phyloP scores from a whole-genome alignment of 805 yeast species.

The Ogataea wickerhamii region DNA sequence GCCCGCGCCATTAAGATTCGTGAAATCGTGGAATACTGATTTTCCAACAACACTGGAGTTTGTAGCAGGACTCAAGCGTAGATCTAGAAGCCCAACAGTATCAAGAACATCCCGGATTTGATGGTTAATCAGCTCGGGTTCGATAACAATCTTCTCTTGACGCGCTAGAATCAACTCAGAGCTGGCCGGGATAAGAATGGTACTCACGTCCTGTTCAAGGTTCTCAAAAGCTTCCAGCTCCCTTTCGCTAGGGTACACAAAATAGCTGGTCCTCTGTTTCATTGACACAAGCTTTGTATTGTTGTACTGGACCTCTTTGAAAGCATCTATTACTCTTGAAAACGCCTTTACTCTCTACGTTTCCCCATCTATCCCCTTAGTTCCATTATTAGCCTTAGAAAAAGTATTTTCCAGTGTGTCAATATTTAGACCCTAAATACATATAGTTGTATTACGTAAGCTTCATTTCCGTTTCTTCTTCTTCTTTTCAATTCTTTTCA shows the following conservation, averaged over 20 bases:
- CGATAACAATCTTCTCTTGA: conserved; percentile 18
- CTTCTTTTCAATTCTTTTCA: conserved; percentile 85
- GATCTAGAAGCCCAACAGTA: conserved; percentile 10
- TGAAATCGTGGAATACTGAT: conserved; percentile 21
- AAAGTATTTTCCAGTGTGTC: no score
- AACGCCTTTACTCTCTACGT: no score
- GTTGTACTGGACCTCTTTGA: no score
- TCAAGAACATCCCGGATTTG: conserved; percentile 7
- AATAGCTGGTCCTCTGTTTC: conserved; percentile 21
- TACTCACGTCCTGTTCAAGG: conserved; percentile 12
- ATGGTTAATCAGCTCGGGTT: conserved; percentile 6
- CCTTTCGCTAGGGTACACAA: conserved; percentile 14
- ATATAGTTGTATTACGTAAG: no score
- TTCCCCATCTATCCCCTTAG: no score
- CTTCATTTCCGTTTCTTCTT: conserved; percentile 51
- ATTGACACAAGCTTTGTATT: conserved; percentile 7
- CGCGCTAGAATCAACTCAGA: conserved; percentile 11
- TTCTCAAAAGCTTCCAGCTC: conserved; percentile 14
- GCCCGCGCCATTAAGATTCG: conserved; percentile 15
- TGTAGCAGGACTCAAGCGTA: conserved; percentile 8
- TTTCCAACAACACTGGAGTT: conserved; percentile 2
- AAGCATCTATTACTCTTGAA: no score
- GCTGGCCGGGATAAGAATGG: conserved; percentile 19
- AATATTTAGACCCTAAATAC: no score
- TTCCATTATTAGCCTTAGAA: no score